Evolutionary conservation across 345 rosid genomes (phyloP).

Genomic region (Gossypium mustelinum): DNA sequence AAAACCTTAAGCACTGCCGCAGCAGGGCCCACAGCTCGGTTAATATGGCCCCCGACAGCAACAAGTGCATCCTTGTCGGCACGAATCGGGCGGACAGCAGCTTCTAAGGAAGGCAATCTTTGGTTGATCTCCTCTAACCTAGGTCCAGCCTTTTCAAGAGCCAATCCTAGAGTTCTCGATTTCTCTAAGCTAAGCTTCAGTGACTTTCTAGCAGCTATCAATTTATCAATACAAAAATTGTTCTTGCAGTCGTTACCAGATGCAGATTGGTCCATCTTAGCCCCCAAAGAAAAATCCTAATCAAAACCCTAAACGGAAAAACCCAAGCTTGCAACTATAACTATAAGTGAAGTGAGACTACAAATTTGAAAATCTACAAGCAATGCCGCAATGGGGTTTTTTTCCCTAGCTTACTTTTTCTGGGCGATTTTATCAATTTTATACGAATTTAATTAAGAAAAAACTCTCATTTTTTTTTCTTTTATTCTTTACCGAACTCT

Average conservation of each 20-base stretch:
- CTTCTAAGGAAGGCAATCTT: conserved; percentile 70
- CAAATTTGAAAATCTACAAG: neutral
- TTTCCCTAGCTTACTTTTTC: neutral
- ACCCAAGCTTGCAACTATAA: conserved; percentile 9
- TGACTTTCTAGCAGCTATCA: conserved; percentile 64
- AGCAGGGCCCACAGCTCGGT: conserved; percentile 98
- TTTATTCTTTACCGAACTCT: conserved; percentile 15
- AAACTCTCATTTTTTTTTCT: conserved; percentile 23
- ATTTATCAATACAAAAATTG: conserved; percentile 33
- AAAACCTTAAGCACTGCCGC: conserved; percentile 99
- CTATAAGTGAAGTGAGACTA: neutral
- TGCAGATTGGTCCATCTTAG: conserved; percentile 46
- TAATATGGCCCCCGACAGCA: conserved; percentile 86
- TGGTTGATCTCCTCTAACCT: conserved; percentile 76
- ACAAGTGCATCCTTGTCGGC: conserved; percentile 83
- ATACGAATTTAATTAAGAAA: conserved; percentile 9
- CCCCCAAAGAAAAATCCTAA: conserved; percentile 16
- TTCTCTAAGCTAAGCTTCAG: conserved; percentile 75
- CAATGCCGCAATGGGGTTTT: neutral
- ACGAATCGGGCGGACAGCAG: conserved; percentile 84
- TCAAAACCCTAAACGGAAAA: conserved; percentile 1
- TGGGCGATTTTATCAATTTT: neutral
- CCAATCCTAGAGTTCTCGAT: conserved; percentile 57
- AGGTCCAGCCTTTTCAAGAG: conserved; percentile 62
- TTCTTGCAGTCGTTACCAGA: conserved; percentile 8